These are phyloP conservation scores for Elsinoe australis DNA, from an alignment of 2,329 filamentous ascomycete genomes.

Conservation along the genomic window DNA sequence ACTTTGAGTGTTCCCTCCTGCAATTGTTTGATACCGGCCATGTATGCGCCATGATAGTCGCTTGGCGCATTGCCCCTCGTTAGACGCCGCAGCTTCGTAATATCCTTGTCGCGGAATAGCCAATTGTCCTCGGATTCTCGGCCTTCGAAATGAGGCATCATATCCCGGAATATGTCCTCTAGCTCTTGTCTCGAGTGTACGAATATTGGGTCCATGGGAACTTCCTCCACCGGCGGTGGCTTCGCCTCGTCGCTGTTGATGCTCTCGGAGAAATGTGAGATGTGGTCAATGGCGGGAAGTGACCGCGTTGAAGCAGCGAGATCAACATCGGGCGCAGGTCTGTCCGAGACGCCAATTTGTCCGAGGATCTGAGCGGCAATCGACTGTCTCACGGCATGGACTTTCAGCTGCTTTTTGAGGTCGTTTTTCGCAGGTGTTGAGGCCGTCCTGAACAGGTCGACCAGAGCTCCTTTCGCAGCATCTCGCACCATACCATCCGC, in stretches of 20 bases:
- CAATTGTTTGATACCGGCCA: constrained; percentile 62
- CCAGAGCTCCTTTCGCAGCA: constrained; percentile 70
- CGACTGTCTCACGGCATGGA: constrained; percentile 75
- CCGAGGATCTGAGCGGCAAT: constrained; percentile 76
- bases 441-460: constrained; percentile 71
- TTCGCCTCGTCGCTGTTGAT: constrained; percentile 43
- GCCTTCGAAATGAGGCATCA: constrained; percentile 76
- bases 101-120: constrained; percentile 74
- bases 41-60: constrained; percentile 65
- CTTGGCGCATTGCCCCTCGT: constrained; percentile 74
- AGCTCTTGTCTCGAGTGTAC: constrained; percentile 78
- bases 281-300: constrained; percentile 35
- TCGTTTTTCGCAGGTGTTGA: constrained; percentile 63
- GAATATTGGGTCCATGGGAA: constrained; percentile 70
- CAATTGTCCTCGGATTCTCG: constrained; percentile 88
- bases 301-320: constrained; percentile 38
- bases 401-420: constrained; percentile 75
- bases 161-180: constrained; percentile 78
- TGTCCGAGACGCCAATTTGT: constrained; percentile 53
- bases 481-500: constrained; percentile 83
- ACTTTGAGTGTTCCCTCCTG: constrained; percentile 86
- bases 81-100: constrained; percentile 67
- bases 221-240: constrained; percentile 55
- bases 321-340: constrained; percentile 26
- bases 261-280: constrained; percentile 38